Conservation (phyloP, 345 rosid genomes). For the Cardamine occulta region DNA sequence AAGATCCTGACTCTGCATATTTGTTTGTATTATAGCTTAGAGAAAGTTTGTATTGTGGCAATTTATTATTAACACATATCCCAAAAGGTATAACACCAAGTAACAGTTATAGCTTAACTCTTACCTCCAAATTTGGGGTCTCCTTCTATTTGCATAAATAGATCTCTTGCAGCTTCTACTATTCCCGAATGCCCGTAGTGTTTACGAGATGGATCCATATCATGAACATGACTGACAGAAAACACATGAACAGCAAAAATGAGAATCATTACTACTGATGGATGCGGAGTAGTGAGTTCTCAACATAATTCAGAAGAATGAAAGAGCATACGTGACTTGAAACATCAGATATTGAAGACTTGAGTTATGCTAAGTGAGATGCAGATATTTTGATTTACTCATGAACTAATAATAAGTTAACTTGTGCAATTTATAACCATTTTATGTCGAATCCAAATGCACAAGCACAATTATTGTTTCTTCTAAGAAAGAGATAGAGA, state of each 20-base stretch:
- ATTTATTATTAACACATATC: neutral
- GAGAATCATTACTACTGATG: conserved; percentile 7
- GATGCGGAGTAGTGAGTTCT: neutral
- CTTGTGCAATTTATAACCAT: neutral
- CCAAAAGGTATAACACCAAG: neutral
- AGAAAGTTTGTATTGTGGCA: conserved; percentile 2
- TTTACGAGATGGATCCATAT: conserved; percentile 60
- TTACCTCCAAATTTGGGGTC: conserved; percentile 51
- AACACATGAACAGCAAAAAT: neutral
- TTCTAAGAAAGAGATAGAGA: conserved; percentile 29
- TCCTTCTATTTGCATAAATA: conserved; percentile 83
- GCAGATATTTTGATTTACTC: neutral
- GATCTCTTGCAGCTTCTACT: conserved; percentile 84
- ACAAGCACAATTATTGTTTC: conserved; percentile 1
- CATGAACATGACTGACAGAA: conserved; percentile 46
- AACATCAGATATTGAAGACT: neutral
- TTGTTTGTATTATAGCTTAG: conserved; percentile 18
- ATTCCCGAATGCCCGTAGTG: conserved; percentile 89
- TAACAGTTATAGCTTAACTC: conserved; percentile 18
- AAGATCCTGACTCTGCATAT: conserved; percentile 49
- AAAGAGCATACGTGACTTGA: conserved; percentile 21
- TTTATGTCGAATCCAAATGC: neutral
- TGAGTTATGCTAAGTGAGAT: neutral
- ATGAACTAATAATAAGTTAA: neutral
- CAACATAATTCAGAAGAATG: conserved; percentile 15